Percentiles rank a stretch among this genome's conserved stretches.
Evolutionary conservation across 1,284 basidiomycete species (phyloP).

Genomic region (Trametes polyzona): DNA sequence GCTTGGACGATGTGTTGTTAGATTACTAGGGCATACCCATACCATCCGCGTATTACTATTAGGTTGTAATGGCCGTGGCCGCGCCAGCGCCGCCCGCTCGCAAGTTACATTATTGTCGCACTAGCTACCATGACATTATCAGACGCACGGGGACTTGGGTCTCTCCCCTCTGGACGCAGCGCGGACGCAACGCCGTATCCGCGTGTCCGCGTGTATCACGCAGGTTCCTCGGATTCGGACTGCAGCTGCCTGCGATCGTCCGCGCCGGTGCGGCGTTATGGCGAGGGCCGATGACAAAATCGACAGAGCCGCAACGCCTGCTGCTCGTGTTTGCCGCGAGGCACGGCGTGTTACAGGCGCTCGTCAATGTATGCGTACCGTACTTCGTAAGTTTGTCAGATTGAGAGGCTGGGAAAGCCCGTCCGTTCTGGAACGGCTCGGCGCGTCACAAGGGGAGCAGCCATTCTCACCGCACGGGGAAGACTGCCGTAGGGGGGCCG

Average conservation of each 20-base stretch:
- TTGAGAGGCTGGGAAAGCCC: constrained; percentile 20
- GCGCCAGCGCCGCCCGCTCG: constrained; percentile 16
- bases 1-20: constrained; percentile 17
- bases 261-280: constrained; percentile 20
- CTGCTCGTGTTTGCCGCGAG: constrained; percentile 30
- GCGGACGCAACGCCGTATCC: constrained; percentile 21
- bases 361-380: constrained; percentile 4
- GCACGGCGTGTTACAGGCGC: constrained; percentile 12
- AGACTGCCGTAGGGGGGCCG: constrained; percentile 7
- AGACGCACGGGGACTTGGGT: background rate
- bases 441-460: constrained; percentile 16
- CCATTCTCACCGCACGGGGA: constrained; percentile 17
- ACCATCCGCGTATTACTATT: constrained; percentile 22
- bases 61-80: constrained; percentile 27
- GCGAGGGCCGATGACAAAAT: constrained; percentile 8
- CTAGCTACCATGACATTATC: constrained; percentile 20
- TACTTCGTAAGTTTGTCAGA: constrained; percentile 12
- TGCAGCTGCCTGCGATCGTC: background rate
- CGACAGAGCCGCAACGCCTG: constrained; percentile 23
- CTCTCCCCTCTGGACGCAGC: background rate
- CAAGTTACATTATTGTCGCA: constrained; percentile 27
- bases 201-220: constrained; percentile 23
- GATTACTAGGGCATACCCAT: constrained; percentile 12
- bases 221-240: constrained; percentile 3
- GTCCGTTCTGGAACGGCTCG: constrained; percentile 14